Base-by-base conservation (phyloP, 805 yeast genomes). In the Kregervanrija pseudodelftensis region DNA sequence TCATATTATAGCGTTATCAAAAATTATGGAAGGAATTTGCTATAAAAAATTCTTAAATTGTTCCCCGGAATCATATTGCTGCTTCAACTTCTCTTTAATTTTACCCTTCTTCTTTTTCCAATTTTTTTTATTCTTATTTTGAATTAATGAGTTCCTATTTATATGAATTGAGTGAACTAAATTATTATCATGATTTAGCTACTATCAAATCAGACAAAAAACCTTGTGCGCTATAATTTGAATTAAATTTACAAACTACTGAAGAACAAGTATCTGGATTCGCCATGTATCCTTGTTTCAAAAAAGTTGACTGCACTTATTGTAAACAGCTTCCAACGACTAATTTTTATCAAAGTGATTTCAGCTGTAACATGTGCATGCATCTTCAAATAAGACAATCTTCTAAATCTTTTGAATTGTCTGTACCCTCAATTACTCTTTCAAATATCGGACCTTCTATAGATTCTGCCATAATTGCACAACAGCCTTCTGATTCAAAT, bases 331-430 rank as follows among this genome's bases (percentile, higher is more conserved):
- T 51, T 80, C 86, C 42, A 80, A 64, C 2, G 80, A 68, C 58
- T 69, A 33, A 84, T 79, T 0, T 86, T 77, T 0, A 85, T 85
- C 1, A 84, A 72, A 1, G 84, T 69, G 28, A 85, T 79, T 59
- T 84, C 91, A 5, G 91, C 91, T 45, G 90, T 90, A 54, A 85
- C 66, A 61, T 84, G 90, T 63, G 85, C 74, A 56, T 79, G 87
- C 51, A 84, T 65, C 14, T 78, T 83, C 54, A 81, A 80, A 61
- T 84, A 89, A 39, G 85, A 68, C 2, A 87, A 80, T 0, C 88
- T 80, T 58, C 84, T 91, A 12, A 84, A 90, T 0, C 90, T 90
- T 17, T 5, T 17, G 22, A 17, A 17, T 17, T 66, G n/a, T 84
- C 84, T 0, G 90, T 91, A 38, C 80, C 75, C 56, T 83, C 83